Evolutionary conservation across 2,329 filamentous ascomycete species (phyloP), one percentile per base, ranked within the genome.

Genomic region (Acrocalymma vagum): DNA sequence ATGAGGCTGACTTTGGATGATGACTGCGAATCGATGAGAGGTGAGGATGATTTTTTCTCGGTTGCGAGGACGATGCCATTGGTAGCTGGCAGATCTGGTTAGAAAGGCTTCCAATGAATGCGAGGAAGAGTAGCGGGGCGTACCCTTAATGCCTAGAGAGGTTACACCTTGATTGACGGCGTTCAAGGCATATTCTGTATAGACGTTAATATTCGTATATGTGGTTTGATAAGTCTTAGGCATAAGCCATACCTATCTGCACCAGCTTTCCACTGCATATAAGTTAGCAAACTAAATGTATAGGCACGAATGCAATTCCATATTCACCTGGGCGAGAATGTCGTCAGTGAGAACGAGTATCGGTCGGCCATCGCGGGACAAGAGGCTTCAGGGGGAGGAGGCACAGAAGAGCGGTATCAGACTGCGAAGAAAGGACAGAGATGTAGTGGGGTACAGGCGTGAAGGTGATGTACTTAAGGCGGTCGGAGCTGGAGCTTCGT

Each of bases 131-230:
- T n/a, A n/a, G n/a, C n/a, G n/a, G n/a, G n/a, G n/a, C 55, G 15
- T 78, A 92, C 92, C 92, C 85, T 99, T 99, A 79, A 99, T 99
- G 63, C 94, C 94, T 46, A 99, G 85, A 58, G 94, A 93, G 58
- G 94, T 99, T 60, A 99, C 94, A 75, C 94, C 94, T 79, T 97
- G 93, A 78, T 99, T 99, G 72, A 99, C 94, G 51, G 94, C 94
- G 72, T 97, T 97, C 71, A 99, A 81, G 58, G 94, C 94, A 88
- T 99, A 99, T 80, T 99, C 94, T 99, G 62, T 38, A 50, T 20
- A 20, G 20, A 11, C 23, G 53, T 52, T 38, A 63, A 63, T 39
- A 38, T 10, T 29, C 57, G 38, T 62, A 50, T 36, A 21, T 31
- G 15, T 18, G 9, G n/a, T 14, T 9, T 15, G 23, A 11, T 13